Percentiles rank a stretch among this genome's conserved stretches.
Evolutionary conservation across 257 asterid species (phyloP).

Genomic region (Solanum bulbocastanum): DNA sequence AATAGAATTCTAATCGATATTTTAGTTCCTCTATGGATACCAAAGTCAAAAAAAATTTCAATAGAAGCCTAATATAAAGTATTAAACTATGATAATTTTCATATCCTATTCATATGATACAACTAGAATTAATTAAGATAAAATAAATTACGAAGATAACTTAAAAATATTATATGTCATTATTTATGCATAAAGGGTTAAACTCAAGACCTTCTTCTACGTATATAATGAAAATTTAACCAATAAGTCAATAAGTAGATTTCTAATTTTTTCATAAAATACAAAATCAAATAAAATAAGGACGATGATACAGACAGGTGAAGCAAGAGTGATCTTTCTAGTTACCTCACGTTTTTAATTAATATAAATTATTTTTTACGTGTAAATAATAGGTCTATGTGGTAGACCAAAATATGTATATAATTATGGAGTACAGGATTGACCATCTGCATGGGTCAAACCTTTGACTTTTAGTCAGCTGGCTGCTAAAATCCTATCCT

Average conservation of each 20-base stretch:
- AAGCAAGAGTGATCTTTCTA: neutral
- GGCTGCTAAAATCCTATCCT: neutral
- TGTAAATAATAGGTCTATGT: neutral
- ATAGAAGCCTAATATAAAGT: neutral
- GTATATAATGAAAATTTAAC: no score
- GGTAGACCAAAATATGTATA: neutral
- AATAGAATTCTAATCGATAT: neutral
- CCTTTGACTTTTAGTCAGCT: neutral
- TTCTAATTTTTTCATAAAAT: no score
- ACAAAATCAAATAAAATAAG: no score
- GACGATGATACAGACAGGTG: no score
- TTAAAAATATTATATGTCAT: no score
- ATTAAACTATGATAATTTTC: no score
- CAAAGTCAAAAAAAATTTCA: neutral
- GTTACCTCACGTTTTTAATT: neutral
- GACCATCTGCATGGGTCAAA: neutral
- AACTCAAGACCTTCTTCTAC: no score
- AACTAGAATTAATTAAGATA: no score
- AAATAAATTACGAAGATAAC: no score
- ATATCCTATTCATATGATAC: no score
- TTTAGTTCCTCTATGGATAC: neutral
- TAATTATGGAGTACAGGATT: neutral
- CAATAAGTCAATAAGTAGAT: no score
- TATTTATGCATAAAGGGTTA: no score
- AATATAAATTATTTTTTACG: neutral